Evolutionary conservation across 139 green algal genomes (phyloP).

Genomic region (Volvox africanus): DNA sequence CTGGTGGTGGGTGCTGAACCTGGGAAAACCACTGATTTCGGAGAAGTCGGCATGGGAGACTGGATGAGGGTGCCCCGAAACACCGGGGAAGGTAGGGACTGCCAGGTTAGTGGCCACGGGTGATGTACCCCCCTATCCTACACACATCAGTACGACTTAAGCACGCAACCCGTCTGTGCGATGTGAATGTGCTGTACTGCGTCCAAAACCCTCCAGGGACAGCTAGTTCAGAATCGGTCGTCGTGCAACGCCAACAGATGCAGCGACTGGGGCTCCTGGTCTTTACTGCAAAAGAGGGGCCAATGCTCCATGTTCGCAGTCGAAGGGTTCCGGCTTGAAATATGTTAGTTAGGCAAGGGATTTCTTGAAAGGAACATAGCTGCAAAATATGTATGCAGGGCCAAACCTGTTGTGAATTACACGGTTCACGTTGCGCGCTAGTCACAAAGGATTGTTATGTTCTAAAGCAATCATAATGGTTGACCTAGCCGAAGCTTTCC

Average conservation of each 20-base stretch:
- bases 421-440: background rate
- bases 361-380: constrained; percentile 21
- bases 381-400: too few relatives aligned
- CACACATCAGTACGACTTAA: constrained; percentile 54
- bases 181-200: constrained; percentile 35
- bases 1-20: too few relatives aligned
- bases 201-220: constrained; percentile 49
- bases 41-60: too few relatives aligned
- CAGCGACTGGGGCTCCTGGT: constrained; percentile 57
- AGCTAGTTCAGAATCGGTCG: constrained; percentile 21
- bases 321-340: too few relatives aligned
- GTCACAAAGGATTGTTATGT: background rate
- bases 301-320: constrained; percentile 23
- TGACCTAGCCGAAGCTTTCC: background rate
- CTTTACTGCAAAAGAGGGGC: constrained; percentile 37
- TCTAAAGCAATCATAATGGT: background rate
- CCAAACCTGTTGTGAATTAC: too few relatives aligned
- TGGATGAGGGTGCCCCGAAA: too few relatives aligned
- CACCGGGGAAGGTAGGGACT: too few relatives aligned
- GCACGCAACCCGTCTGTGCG: constrained; percentile 15
- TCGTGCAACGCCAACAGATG: constrained; percentile 30
- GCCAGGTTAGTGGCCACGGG: too few relatives aligned
- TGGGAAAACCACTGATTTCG: too few relatives aligned
- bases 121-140: too few relatives aligned
- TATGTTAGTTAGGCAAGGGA: constrained; percentile 30